Base-by-base conservation (phyloP, 495 filamentous ascomycete genomes). In the Xylaria palmicola region DNA sequence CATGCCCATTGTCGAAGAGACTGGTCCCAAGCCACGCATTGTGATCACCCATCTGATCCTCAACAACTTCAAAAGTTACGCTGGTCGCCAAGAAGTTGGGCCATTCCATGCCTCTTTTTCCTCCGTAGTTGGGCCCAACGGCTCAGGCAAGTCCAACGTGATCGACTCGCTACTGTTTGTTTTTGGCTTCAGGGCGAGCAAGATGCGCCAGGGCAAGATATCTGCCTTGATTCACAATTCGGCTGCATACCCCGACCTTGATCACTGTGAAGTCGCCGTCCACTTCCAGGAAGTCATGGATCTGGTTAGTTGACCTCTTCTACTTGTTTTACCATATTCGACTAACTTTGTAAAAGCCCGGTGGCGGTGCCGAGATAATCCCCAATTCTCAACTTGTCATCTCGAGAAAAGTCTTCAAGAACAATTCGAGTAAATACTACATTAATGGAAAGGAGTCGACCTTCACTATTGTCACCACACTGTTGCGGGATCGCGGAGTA, bases 171-270 rank as follows among this genome's bases (percentile, higher is more conserved):
- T 98, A 37, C 86, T 98, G 3, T 98, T 98, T 69, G 94, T 98
- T 22, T 98, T 98, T 65, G 94, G 94, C 41, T 98, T 98, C 77
- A 88, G 94, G 50, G 94, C 94, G 24, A 98, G 93, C 80, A 98
- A 98, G 77, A 98, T 98, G 94, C 83, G 94, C 68, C 94, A 98
- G 73, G 95, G 94, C 68, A 98, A 98, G 77, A 93, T 98, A 39
- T 98, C 94, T 3, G 94, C 94, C 19, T 75, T 98, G 62, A 98
- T 98, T 59, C 94, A 98, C 71, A 98, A 97, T 72, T 97, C 93
- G 34, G 92, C 92, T 1, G 83, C 88, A 37, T 86, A 87, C 62
- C 92, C 95, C 1, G 81, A 96, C 60, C 79, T 98, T 6, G 88
- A 91, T 43, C 86, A 85, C 69, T 98, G 94, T 74, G 95, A 98